Evolutionary conservation across 2,329 filamentous ascomycete species (phyloP), one percentile per base, ranked within the genome.

Genomic region (Malbranchea zuffiana): DNA sequence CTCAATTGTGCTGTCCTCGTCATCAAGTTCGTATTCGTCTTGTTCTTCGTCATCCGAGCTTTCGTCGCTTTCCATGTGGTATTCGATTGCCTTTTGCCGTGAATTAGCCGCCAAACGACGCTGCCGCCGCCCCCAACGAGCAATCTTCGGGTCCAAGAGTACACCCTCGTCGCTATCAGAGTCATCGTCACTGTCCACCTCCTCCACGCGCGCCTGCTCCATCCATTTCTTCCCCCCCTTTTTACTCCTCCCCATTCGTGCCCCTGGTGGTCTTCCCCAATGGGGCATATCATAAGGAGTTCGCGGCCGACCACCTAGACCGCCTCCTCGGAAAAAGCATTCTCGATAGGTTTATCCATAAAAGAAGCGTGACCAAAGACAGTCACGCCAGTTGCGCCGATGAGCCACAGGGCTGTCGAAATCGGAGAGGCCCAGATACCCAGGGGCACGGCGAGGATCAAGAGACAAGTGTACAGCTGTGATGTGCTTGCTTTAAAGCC

Each of bases 281-380:
- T 71, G 80, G 83, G 87, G 86, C 86, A 81, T 79, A 72, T 68
- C 67, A 65, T 72, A 67, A 68, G 87, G 88, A 94, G 87, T 81
- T 90, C 82, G 90, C 90, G 88, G 88, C 85, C 88, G 90, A 96
- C 87, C 87, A 92, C 75, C 79, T 96, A 98, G 82, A 98, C 90
- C 87, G 90, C 88, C 88, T 98, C 90, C 87, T 92, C 90, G 74
- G 88, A 95, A 95, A 98, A 98, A 95, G 87, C 87, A 87, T 92
- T 88, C 79, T 96, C 90, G 71, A 96, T 94, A 42, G 88, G 88
- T 75, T 94, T 95, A 62, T 96, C 88, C 81, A 96, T 79, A 60
- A 96, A 77, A 46, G 86, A 74, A 51, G 90, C 90, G 68, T 98
- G 90, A 65, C 90, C 90, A 49, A 96, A 69, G 50, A 96, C 92